These are phyloP conservation scores for Lasiosphaeris hirsuta DNA, from an alignment of 495 filamentous ascomycete genomes.

Conservation along the genomic window DNA sequence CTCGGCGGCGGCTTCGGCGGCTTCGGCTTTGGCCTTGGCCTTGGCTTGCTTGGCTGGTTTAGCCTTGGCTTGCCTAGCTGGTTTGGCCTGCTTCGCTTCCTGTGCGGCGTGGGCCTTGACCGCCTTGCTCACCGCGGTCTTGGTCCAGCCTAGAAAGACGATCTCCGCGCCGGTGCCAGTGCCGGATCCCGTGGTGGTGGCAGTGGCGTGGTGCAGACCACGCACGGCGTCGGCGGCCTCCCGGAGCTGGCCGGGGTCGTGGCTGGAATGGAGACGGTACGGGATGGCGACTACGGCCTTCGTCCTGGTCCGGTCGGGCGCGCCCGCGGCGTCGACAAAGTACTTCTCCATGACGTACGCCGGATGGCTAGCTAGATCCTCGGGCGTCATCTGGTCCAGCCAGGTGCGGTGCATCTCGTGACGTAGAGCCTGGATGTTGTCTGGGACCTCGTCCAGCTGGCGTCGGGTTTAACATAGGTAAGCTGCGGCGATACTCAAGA, in stretches of 20 bases:
- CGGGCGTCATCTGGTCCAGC: not conserved
- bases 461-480: too few relatives aligned
- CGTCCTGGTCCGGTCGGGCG: not conserved
- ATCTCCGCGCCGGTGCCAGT: not conserved
- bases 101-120: not conserved
- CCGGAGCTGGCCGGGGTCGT: too few relatives aligned
- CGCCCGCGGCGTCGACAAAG: not conserved
- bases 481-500: too few relatives aligned
- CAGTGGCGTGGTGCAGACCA: not conserved
- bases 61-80: too few relatives aligned
- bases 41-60: too few relatives aligned
- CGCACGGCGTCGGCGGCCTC: not conserved
- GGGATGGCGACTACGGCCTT: not conserved
- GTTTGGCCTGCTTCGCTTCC: too few relatives aligned
- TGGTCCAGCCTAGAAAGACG: slow-evolving; percentile 2
- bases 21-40: too few relatives aligned
- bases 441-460: not conserved
- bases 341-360: not conserved
- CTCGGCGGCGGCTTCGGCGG: too few relatives aligned
- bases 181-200: not conserved
- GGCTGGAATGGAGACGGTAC: not conserved
- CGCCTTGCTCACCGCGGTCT: not conserved
- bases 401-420: slow-evolving; percentile 6
- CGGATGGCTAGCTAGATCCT: not conserved
- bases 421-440: not conserved